Evolutionary conservation across 176 grass and related monocot species (phyloP).

Genomic region (Ananas comosus): DNA sequence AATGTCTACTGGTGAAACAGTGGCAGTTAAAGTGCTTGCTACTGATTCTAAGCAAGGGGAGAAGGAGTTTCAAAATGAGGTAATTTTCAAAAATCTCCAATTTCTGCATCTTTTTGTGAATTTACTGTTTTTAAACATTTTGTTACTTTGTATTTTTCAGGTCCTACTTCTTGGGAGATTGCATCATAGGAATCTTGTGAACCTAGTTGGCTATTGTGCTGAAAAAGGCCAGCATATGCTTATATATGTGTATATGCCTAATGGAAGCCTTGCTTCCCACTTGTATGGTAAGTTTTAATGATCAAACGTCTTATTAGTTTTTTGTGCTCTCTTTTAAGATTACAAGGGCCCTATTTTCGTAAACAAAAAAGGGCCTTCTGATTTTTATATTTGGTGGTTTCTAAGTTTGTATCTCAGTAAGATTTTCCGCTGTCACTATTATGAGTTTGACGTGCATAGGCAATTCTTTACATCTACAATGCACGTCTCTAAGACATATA

Average conservation of each 20-base stretch:
- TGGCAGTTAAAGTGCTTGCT: slow-evolving; percentile 88
- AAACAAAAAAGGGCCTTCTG: no score
- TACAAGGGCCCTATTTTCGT: no score
- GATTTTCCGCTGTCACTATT: no score
- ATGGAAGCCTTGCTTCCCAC: slow-evolving; percentile 82
- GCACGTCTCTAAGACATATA: no score
- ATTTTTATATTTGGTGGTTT: no score
- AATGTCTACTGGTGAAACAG: slow-evolving; percentile 69
- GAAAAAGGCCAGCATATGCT: slow-evolving; percentile 89
- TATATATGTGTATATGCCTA: slow-evolving; percentile 93
- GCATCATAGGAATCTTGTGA: slow-evolving; percentile 95
- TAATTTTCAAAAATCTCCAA: slow-evolving; percentile 11
- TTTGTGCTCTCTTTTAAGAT: no score
- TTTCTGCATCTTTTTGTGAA: background rate
- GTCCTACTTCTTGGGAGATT: slow-evolving; percentile 88
- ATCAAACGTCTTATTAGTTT: no score
- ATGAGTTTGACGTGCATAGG: no score
- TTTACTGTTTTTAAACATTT: slow-evolving; percentile 2
- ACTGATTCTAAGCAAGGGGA: slow-evolving; percentile 90
- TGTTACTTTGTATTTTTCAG: slow-evolving; percentile 37
- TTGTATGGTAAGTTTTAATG: slow-evolving; percentile 59
- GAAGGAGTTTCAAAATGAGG: slow-evolving; percentile 96
- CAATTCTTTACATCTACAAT: no score
- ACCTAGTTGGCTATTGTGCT: slow-evolving; percentile 92
- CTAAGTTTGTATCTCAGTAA: no score